These are phyloP conservation scores for Trametes sp. DNA, from an alignment of 1,284 basidiomycete genomes.

Conservation along the genomic window DNA sequence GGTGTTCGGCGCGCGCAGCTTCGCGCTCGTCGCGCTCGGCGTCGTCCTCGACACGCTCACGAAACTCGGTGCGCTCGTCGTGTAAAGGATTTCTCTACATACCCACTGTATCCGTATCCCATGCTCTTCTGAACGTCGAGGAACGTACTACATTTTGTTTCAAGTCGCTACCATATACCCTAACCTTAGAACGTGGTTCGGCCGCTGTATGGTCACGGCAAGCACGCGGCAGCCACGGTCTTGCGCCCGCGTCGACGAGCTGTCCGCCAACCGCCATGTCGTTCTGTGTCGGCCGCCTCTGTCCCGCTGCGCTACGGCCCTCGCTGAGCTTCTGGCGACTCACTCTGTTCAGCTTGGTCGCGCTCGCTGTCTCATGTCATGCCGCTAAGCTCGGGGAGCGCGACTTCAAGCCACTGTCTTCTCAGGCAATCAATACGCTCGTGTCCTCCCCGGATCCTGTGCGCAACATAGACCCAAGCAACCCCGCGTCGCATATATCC, in stretches of 20 bases:
- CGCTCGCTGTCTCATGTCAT: constrained; percentile 15
- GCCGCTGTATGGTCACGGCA: background rate
- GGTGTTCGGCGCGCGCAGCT: constrained; percentile 69
- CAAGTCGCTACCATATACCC: background rate
- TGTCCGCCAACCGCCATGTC: constrained; percentile 25
- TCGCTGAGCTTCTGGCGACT: constrained; percentile 11
- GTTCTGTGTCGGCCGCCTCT: background rate
- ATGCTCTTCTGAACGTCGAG: background rate
- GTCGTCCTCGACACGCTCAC: constrained; percentile 67
- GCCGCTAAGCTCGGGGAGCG: constrained; percentile 39
- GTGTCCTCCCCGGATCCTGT: constrained; percentile 66
- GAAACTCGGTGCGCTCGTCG: constrained; percentile 41
- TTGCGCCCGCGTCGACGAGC: background rate
- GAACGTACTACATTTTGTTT: background rate
- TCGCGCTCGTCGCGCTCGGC: constrained; percentile 69
- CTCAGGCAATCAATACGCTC: constrained; percentile 58
- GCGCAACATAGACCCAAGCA: constrained; percentile 67
- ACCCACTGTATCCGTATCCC: background rate
- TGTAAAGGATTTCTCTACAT: background rate
- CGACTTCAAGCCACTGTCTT: constrained; percentile 56
- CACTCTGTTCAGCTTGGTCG: constrained; percentile 11
- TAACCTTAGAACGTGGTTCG: constrained; percentile 26
- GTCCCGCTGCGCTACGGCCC: constrained; percentile 1
- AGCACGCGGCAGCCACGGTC: background rate
- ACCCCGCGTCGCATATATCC: constrained; percentile 77